phyloP scores from a whole-genome alignment of 345 rosid species.

The Populus alba region DNA sequence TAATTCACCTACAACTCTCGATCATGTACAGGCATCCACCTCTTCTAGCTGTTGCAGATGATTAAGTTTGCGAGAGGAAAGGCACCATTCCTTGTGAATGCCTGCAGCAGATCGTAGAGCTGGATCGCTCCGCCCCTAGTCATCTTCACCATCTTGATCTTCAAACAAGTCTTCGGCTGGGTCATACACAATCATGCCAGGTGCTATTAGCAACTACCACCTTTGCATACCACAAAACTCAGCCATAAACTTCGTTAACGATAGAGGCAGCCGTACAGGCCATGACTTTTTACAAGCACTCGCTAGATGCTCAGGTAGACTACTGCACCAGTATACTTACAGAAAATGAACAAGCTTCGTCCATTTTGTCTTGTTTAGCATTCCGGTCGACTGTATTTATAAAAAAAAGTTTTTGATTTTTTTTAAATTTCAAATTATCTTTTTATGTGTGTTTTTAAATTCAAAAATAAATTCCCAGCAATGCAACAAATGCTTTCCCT shows the following conservation, averaged over 20 bases:
- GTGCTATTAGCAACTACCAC: constrained; percentile 13
- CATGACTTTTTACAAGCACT: no score
- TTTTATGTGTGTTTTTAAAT: no score
- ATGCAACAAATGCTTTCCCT: background rate
- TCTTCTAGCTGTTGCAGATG: background rate
- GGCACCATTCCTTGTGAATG: background rate
- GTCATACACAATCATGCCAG: constrained; percentile 79
- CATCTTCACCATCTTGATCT: constrained; percentile 54
- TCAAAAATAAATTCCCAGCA: background rate
- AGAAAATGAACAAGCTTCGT: background rate
- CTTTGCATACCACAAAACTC: background rate
- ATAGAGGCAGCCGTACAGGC: no score
- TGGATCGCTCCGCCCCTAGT: constrained; percentile 17
- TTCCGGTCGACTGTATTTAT: background rate
- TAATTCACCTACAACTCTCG: background rate
- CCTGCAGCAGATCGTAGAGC: background rate
- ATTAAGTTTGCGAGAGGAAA: background rate
- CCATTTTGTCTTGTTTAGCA: background rate
- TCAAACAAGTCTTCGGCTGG: constrained; percentile 79
- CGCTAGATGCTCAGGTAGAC: background rate
- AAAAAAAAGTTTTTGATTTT: no score
- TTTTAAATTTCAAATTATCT: no score
- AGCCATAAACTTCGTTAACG: background rate
- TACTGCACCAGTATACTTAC: background rate
- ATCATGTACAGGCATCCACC: background rate